Conservation (phyloP, 2,329 filamentous ascomycete genomes). For the Fusarium duplospermum region DNA sequence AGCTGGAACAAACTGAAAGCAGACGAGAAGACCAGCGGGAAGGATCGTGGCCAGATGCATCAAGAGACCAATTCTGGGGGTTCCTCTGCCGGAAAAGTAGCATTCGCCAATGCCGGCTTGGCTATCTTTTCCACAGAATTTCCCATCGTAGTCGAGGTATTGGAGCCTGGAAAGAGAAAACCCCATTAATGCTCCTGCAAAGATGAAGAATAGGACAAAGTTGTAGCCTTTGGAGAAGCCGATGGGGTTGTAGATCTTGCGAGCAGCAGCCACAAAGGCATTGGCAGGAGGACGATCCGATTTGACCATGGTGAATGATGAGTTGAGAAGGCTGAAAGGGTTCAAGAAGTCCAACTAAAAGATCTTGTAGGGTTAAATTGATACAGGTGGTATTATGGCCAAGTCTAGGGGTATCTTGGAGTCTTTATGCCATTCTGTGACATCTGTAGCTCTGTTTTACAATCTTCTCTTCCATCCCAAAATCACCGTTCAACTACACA, state of each 20-base stretch:
- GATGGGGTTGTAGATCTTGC: neutral
- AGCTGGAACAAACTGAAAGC: neutral
- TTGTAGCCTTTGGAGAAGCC: slow-evolving; percentile 1
- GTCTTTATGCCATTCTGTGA: neutral
- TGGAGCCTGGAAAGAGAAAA: neutral
- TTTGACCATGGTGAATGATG: neutral
- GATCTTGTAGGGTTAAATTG: neutral
- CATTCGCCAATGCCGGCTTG: neutral
- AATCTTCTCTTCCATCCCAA: neutral
- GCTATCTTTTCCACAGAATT: neutral
- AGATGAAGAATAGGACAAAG: neutral
- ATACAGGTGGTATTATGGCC: neutral
- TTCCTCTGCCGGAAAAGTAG: neutral
- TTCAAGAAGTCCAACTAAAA: neutral
- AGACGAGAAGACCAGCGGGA: neutral
- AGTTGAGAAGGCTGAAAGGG: neutral
- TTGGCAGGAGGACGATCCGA: neutral
- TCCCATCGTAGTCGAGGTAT: neutral
- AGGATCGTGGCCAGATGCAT: neutral
- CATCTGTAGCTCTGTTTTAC: neutral
- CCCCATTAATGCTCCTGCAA: neutral
- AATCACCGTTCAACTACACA: neutral
- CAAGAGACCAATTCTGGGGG: neutral
- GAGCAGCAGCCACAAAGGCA: neutral
- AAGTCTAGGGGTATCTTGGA: neutral